Percentiles rank a stretch among this genome's conserved stretches.
Conservation (phyloP, 768 basidiomycete species). For the Collybia sp. region DNA sequence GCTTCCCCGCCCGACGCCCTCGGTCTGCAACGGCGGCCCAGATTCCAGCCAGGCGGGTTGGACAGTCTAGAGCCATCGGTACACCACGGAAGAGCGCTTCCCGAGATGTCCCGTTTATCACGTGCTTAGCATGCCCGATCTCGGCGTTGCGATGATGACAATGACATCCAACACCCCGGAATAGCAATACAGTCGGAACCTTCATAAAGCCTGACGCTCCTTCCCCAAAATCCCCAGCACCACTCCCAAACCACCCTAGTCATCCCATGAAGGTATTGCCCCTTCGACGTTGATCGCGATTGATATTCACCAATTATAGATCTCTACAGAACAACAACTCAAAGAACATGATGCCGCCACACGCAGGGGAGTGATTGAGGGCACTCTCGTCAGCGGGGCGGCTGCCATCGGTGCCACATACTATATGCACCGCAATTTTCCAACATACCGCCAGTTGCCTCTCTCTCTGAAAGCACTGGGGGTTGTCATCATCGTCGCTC, state of each 20-base stretch:
- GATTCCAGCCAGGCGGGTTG: too few relatives aligned
- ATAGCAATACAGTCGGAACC: too few relatives aligned
- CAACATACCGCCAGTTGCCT: conserved; percentile 60
- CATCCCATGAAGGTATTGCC: conserved; percentile 27
- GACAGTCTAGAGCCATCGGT: too few relatives aligned
- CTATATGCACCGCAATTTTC: conserved; percentile 45
- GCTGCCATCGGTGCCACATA: conserved; percentile 50
- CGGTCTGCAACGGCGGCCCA: too few relatives aligned
- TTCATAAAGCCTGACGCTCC: too few relatives aligned
- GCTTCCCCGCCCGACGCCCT: too few relatives aligned
- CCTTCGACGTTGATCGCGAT: neutral
- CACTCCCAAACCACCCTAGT: neutral
- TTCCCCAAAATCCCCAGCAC: too few relatives aligned
- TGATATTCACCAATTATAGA: conserved; percentile 14
- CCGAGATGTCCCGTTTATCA: too few relatives aligned
- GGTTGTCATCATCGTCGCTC: conserved; percentile 56
- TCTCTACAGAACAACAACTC: conserved; percentile 39
- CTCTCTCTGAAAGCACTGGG: conserved; percentile 66
- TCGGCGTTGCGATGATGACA: too few relatives aligned
- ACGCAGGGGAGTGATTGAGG: conserved; percentile 60
- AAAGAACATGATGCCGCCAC: conserved; percentile 51
- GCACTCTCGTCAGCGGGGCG: conserved; percentile 41
- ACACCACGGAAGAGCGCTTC: too few relatives aligned
- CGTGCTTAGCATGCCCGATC: too few relatives aligned
- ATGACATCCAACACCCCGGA: too few relatives aligned